These are phyloP conservation scores for Salvia rosmarinus DNA, from an alignment of 257 asterid species.

Conservation along the genomic window DNA sequence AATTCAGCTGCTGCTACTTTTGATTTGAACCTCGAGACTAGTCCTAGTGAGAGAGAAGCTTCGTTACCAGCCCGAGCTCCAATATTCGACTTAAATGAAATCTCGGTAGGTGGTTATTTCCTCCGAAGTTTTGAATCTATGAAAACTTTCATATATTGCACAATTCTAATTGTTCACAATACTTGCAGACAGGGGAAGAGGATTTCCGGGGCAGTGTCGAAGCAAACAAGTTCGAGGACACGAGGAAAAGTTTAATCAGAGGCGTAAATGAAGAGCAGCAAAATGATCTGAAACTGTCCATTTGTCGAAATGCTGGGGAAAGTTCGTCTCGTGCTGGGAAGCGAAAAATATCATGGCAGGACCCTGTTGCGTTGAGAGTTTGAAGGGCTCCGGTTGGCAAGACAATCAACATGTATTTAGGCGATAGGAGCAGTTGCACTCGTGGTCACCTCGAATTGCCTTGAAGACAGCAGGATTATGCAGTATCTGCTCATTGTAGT, in stretches of 20 bases:
- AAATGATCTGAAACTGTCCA: slow-evolving; percentile 60
- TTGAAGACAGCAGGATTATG: slow-evolving; percentile 23
- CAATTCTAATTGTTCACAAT: neutral
- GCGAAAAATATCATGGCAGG: slow-evolving; percentile 93
- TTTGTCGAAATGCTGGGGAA: slow-evolving; percentile 77
- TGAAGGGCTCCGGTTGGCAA: slow-evolving; percentile 30
- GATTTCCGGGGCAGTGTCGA: slow-evolving; percentile 47
- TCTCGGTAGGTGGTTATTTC: slow-evolving; percentile 55
- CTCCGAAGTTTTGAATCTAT: neutral
- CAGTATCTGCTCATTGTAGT: slow-evolving; percentile 5
- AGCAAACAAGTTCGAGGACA: slow-evolving; percentile 51
- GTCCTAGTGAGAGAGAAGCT: slow-evolving; percentile 45
- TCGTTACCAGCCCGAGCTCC: slow-evolving; percentile 61
- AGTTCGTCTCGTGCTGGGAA: slow-evolving; percentile 71
- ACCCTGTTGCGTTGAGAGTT: slow-evolving; percentile 84
- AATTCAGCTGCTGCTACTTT: slow-evolving; percentile 33
- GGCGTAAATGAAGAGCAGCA: slow-evolving; percentile 66
- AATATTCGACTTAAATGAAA: slow-evolving; percentile 77
- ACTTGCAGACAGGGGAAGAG: slow-evolving; percentile 70
- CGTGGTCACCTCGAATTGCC: neutral
- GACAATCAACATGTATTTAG: neutral
- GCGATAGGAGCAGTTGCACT: too few species aligned
- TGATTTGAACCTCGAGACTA: slow-evolving; percentile 62
- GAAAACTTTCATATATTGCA: neutral
- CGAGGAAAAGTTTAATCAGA: slow-evolving; percentile 46